Base-by-base conservation (phyloP, 495 filamentous ascomycete species). In the Penicillium subrubescens region DNA sequence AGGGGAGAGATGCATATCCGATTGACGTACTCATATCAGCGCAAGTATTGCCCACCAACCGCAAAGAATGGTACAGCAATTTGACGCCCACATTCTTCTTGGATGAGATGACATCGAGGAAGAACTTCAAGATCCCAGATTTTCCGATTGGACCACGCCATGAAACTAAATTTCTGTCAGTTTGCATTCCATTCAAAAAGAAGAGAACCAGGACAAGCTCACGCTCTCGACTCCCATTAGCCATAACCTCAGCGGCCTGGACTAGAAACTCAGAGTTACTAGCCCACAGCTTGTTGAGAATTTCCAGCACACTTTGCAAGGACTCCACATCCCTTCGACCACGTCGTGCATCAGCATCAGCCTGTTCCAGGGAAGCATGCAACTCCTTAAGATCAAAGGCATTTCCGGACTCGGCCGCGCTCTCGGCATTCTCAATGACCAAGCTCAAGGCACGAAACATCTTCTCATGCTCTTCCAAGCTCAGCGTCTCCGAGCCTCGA, bases 31-130 rank as follows among this genome's bases (percentile, higher is more conserved):
- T 86, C 59, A 86, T 89, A 70, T 94, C 92, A 50, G 91, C 91
- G 74, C 90, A 93, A n/a, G 86, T 87, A 74, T 94, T 94, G 3
- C 90, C 92, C 68, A 93, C 79, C 27, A 94, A 65, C 17, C 90
- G 86, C 34, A 95, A 77, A 31, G 84, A 81, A 66, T 91, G 87
- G 8, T 84, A 73, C 35, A 81, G 63, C 33, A 83, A 57, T 34
- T 65, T 63, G 21, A 72, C 59, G 14, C 82, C 73, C 25, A 72
- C 61, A 2, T 73, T 73, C 19, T 77, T 67, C 33, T 67, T 73
- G 0, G 70, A 76, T 11, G 83, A 73, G 48, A 90, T 66, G 6
- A 88, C 65, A 19, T 79, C 69, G 11, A 92, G 78, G 66, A 91
- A 90, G 62, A 92, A 89, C 4, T 82, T 79, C 25, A 94, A 72